These are phyloP conservation scores for Epichloe bromicola DNA, from an alignment of 2,329 filamentous ascomycete genomes.

Conservation along the genomic window DNA sequence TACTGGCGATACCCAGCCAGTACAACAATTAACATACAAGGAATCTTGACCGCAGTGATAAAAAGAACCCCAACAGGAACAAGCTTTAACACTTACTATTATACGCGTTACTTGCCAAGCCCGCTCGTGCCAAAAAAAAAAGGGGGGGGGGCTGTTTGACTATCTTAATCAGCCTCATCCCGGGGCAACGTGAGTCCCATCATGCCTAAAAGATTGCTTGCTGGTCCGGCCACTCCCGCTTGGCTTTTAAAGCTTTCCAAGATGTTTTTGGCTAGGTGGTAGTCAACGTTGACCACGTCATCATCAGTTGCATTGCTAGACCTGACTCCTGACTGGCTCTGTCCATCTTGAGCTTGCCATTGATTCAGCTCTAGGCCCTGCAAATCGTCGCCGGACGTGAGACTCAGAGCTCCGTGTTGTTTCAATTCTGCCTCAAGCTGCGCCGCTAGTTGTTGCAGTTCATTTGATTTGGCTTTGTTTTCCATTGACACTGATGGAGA, in stretches of 20 bases:
- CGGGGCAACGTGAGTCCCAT: slow-evolving; percentile 74
- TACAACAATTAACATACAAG: too few relatives aligned
- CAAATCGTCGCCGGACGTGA: slow-evolving; percentile 27
- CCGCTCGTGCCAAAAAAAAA: not conserved
- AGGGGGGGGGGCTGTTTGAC: not conserved
- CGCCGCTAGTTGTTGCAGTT: slow-evolving; percentile 47
- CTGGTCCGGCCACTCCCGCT: slow-evolving; percentile 71
- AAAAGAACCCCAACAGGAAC: too few relatives aligned
- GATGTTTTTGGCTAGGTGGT: slow-evolving; percentile 80
- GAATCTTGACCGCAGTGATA: too few relatives aligned
- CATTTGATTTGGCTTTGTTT: not conserved
- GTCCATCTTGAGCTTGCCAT: slow-evolving; percentile 1
- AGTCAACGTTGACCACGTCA: slow-evolving; percentile 62
- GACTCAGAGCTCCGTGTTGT: slow-evolving; percentile 17
- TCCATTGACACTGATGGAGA: not conserved
- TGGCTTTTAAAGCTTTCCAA: slow-evolving; percentile 89
- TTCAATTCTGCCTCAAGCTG: slow-evolving; percentile 59
- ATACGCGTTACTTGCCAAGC: too few relatives aligned
- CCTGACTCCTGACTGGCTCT: slow-evolving; percentile 4
- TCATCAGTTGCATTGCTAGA: slow-evolving; percentile 37
- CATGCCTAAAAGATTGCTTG: slow-evolving; percentile 73
- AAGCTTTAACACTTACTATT: too few relatives aligned
- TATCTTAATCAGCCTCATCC: slow-evolving; percentile 48
- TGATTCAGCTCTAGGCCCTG: not conserved
- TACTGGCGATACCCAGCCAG: too few relatives aligned